Conservation (phyloP, 805 yeast species). For the Teunomyces funiuensis region DNA sequence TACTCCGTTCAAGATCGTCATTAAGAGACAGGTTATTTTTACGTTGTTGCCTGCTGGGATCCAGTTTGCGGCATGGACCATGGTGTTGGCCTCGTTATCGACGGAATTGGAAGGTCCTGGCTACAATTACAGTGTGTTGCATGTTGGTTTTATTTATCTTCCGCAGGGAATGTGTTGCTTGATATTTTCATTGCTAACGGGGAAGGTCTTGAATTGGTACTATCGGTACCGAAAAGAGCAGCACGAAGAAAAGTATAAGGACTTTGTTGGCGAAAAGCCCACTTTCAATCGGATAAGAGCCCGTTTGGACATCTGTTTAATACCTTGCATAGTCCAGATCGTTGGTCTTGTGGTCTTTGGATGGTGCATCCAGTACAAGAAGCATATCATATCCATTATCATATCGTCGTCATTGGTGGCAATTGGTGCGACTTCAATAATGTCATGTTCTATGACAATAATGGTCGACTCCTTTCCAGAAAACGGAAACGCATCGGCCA, state of each 20-base stretch:
- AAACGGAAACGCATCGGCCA: constrained; percentile 68
- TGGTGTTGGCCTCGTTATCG: constrained; percentile 64
- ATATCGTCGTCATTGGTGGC: constrained; percentile 59
- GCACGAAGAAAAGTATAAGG: constrained; percentile 23
- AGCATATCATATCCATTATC: constrained; percentile 54
- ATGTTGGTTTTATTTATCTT: constrained; percentile 70
- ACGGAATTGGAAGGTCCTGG: constrained; percentile 46
- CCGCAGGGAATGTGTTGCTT: constrained; percentile 73
- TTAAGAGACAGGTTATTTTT: constrained; percentile 44
- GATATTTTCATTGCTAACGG: constrained; percentile 57
- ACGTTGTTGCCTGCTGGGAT: constrained; percentile 59
- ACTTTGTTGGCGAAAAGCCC: constrained; percentile 3
- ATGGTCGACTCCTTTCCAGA: constrained; percentile 73
- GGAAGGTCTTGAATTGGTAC: constrained; percentile 53
- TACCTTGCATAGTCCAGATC: constrained; percentile 42
- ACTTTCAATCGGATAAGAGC: constrained; percentile 55
- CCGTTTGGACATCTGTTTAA: constrained; percentile 44
- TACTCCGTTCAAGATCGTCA: constrained; percentile 43
- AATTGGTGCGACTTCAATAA: constrained; percentile 52
- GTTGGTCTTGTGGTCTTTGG: constrained; percentile 59
- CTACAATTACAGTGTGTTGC: constrained; percentile 53
- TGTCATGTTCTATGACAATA: constrained; percentile 60
- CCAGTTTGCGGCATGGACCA: constrained; percentile 68
- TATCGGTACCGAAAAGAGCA: constrained; percentile 35
- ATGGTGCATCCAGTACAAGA: constrained; percentile 61